Base-by-base conservation (phyloP, 176 grass and related monocot species). In the Lolium multiflorum region DNA sequence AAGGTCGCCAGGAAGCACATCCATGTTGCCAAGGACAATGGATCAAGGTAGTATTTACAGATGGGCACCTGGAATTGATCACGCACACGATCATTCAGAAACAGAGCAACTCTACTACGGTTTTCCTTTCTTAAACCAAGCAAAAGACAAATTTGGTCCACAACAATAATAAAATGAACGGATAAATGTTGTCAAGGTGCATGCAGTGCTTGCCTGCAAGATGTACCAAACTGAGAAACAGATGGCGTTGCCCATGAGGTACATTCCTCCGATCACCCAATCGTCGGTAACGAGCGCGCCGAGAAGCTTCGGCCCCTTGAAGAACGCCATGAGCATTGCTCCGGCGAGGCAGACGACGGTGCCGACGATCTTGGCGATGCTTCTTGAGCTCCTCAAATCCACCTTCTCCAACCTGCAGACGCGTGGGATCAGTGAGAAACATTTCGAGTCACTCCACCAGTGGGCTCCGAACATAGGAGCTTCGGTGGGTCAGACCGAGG, bases 221-320 rank as follows among this genome's bases (percentile, higher is more conserved):
- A 95, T 89, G 62, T 90, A 89, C 90, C 88, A 92, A 21, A 88
- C 56, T 50, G 93, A 90, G 90, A 91, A 78, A 82, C 88, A 90
- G 46, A 68, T 47, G 17, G 60, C 75, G 9, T 85, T 89, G 66
- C 55, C 91, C 9, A 91, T 44, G 18, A 95, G 91, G 44, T 84
- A 89, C n/a, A 93, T 81, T 11, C 83, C 78, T 22, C 93, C 93
- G 20, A 21, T 68, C 11, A 82, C 66, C 93, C 93, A 95, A 31
- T 87, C 82, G 6, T 84, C 47, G 7, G 14, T 20, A 7, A 71
- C 25, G 25, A 70, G 2, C 20, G 38, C 52, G 15, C 80, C 50
- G 48, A 91, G 83, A 43, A 95, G 90, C 63, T 48, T 88, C 1
- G 91, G 81, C 0, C 93, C 93, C 82, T 87, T 95, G 80, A 84